phyloP scores from a whole-genome alignment of 2,329 filamentous ascomycete species.

The Ascochyta rabiei region DNA sequence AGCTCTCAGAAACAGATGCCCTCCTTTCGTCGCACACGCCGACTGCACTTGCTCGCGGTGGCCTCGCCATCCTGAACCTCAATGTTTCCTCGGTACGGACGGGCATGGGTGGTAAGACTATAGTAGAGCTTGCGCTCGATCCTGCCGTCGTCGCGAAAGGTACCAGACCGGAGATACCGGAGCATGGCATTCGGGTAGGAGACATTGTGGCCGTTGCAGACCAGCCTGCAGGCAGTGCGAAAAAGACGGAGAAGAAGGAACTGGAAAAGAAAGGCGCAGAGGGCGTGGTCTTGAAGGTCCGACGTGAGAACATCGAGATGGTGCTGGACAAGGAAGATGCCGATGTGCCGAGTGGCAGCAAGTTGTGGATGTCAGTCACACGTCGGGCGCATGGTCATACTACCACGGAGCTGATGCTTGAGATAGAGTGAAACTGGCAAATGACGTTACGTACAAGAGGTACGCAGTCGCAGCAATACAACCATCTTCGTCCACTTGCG shows the following conservation, averaged over 20 bases:
- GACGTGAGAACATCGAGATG: constrained; percentile 65
- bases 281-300: constrained; percentile 73
- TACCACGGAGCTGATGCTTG: constrained; percentile 40
- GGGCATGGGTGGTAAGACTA: constrained; percentile 86
- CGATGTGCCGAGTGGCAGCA: constrained; percentile 59
- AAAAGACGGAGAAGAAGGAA: constrained; percentile 74
- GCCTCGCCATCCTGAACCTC: constrained; percentile 80
- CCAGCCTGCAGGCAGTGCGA: constrained; percentile 72
- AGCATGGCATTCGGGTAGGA: constrained; percentile 76
- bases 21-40: constrained; percentile 73
- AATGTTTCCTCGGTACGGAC: constrained; percentile 77
- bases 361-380: constrained; percentile 66
- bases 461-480: constrained; percentile 40
- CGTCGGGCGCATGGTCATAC: neutral
- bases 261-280: constrained; percentile 70
- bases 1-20: constrained; percentile 71
- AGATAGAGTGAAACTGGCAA: constrained; percentile 67
- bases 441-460: constrained; percentile 70
- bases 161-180: constrained; percentile 63
- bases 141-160: constrained; percentile 63
- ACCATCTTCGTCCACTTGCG: neutral
- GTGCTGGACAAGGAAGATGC: constrained; percentile 71
- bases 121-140: constrained; percentile 80
- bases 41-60: constrained; percentile 72
- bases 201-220: constrained; percentile 80